Base-by-base conservation (phyloP, 495 filamentous ascomycete species). In the Annulohypoxylon moriforme region DNA sequence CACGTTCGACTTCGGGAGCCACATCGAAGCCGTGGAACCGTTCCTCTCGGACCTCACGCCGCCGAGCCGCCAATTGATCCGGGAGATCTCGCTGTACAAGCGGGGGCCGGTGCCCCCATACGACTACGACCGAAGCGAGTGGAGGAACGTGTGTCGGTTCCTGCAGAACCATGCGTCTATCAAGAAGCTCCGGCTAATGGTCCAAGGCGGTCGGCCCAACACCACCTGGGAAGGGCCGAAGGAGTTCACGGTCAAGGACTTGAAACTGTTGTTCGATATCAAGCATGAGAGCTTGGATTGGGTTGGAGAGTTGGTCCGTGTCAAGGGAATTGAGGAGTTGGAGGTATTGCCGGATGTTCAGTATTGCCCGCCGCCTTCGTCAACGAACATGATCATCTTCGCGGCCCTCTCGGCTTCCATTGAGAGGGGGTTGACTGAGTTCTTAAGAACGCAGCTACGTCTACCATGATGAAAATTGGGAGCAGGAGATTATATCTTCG, bases 21-120 rank as follows among this genome's bases (percentile, higher is more conserved):
- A 86, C 71, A 75, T 89, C 69, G 87, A 87, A 71, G 82, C 86
- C 42, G 79, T 86, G 11, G 76, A 82, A n/a, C 85, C 86, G 7
- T 89, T 89, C 76, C 80, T 88, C 60, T 77, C 75, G 13, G 87
- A 88, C 73, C 80, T 87, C 16, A 84, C 83, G n/a, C 76, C 77
- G 24, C 57, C 53, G 11, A 79, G 82, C 22, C 82, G 83, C 50
- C 59, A 67, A 13, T 78, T 81, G 25, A 77, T 89, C 53, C 77
- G 75, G 16, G 72, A 76, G 36, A 77, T 89, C 27, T 74, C 77
- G 13, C 38, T 88, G 20, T 78, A 83, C 27, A 88, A 89, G 74
- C 80, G 81, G 64, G 83, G 81, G 4, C 76, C 83, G 4, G 77
- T 83, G 20, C 83, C 81, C 56, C 78, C 78, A 16, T 81, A 81